Conservation (phyloP, 2,329 filamentous ascomycete species). For the Cryphonectria carpinicola region DNA sequence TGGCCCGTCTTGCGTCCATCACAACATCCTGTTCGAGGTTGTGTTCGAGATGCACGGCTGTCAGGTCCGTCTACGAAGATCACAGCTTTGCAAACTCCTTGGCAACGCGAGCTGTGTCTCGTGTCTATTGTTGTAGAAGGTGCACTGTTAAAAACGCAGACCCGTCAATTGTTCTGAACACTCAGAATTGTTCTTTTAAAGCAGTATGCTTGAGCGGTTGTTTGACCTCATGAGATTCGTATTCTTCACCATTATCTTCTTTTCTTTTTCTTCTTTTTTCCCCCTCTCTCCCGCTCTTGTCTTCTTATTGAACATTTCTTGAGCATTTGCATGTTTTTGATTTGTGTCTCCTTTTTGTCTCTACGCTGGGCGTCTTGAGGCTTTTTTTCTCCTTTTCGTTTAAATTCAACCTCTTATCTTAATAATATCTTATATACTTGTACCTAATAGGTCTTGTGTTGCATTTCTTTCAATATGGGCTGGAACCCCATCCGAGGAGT, state of each 20-base stretch:
- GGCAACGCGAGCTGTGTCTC: conserved; percentile 18
- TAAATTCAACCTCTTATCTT: neutral
- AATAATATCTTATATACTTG: neutral
- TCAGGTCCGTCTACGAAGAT: conserved; percentile 10
- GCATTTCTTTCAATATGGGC: conserved; percentile 3
- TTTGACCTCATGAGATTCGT: neutral
- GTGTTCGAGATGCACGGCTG: conserved; percentile 8
- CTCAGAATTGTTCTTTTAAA: conserved; percentile 2
- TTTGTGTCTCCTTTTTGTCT: conserved; percentile 9
- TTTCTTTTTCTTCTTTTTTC: neutral
- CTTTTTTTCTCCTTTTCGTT: neutral
- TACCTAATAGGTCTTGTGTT: no score
- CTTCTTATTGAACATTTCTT: conserved; percentile 22
- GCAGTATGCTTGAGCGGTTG: conserved; percentile 2
- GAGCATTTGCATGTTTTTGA: conserved; percentile 1
- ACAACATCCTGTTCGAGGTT: conserved; percentile 17
- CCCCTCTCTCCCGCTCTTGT: neutral
- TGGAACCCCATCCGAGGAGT: conserved; percentile 23
- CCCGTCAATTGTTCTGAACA: neutral
- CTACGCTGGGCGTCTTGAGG: conserved; percentile 23
- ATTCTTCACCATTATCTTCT: conserved; percentile 6
- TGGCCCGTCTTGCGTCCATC: neutral
- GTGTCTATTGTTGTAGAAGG: conserved; percentile 12
- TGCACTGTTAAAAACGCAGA: neutral
- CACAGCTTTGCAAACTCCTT: conserved; percentile 15